Evolutionary conservation across 169 alveolate genomes (phyloP).

Genomic region (Babesia caballi): DNA sequence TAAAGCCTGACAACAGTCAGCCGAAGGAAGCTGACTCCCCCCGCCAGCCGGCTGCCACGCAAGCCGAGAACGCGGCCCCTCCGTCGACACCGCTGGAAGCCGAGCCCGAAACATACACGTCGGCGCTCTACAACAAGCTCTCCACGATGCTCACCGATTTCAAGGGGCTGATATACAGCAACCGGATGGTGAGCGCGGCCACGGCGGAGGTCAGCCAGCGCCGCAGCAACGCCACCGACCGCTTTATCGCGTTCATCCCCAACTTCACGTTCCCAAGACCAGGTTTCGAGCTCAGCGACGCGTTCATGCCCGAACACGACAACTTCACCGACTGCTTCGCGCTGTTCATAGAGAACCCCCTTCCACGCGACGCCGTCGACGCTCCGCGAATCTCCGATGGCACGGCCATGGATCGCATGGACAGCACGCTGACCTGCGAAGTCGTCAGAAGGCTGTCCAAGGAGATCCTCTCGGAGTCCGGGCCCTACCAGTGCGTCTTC

Average conservation of each 20-base stretch:
- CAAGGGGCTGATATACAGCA: constrained; percentile 45
- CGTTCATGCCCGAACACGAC: constrained; percentile 15
- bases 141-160: constrained; percentile 50
- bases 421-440: constrained; percentile 32
- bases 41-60: too few species aligned
- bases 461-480: constrained; percentile 48
- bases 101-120: neutral
- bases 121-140: constrained; percentile 49
- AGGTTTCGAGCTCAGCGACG: constrained; percentile 19
- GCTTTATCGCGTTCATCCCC: constrained; percentile 59
- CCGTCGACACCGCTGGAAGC: too few species aligned
- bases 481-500: constrained; percentile 60
- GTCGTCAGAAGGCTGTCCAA: constrained; percentile 34
- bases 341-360: constrained; percentile 39
- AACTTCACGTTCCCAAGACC: constrained; percentile 10
- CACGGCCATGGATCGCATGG: neutral
- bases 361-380: neutral
- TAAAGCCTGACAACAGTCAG: too few species aligned
- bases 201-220: neutral
- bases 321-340: constrained; percentile 53
- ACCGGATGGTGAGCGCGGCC: neutral
- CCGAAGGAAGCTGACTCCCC: too few species aligned
- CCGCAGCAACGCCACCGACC: constrained; percentile 32
- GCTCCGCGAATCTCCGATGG: neutral
- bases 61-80: too few species aligned